Evolutionary conservation across 2,329 filamentous ascomycete species (phyloP).

Genomic region (Drechslerella stenobrocha): DNA sequence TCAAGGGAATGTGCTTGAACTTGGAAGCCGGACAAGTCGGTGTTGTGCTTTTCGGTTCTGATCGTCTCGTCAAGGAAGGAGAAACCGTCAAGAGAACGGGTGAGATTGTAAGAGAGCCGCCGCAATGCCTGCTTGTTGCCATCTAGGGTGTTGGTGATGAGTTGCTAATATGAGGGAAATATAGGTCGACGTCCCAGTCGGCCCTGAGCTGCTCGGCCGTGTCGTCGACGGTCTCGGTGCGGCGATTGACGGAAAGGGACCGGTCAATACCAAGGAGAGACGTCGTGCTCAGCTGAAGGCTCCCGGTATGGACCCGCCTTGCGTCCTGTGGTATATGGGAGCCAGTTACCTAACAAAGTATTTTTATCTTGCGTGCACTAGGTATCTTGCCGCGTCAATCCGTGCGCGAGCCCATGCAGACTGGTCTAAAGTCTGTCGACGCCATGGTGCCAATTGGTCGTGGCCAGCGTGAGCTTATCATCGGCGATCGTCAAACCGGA

Average conservation of each 20-base stretch:
- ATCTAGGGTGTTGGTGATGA: no score
- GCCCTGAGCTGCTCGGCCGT: conserved; percentile 89
- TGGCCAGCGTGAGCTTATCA: conserved; percentile 99
- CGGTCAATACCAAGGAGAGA: conserved; percentile 86
- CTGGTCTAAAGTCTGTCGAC: conserved; percentile 98
- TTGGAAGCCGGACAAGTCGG: conserved; percentile 99
- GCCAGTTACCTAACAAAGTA: conserved; percentile 17
- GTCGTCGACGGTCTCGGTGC: conserved; percentile 98
- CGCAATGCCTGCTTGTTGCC: background rate
- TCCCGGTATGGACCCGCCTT: conserved; percentile 65
- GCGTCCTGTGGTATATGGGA: background rate
- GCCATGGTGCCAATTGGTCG: conserved; percentile 99
- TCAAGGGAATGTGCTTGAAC: conserved; percentile 99
- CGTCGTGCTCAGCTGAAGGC: conserved; percentile 99
- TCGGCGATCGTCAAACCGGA: conserved; percentile 99
- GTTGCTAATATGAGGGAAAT: conserved; percentile 19
- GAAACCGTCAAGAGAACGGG: conserved; percentile 99
- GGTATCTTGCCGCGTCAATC: conserved; percentile 90
- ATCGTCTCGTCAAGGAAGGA: conserved; percentile 99
- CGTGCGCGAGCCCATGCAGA: conserved; percentile 98
- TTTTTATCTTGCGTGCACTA: conserved; percentile 13
- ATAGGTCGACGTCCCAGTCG: conserved; percentile 95
- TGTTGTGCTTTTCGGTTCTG: conserved; percentile 99
- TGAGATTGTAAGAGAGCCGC: conserved; percentile 77
- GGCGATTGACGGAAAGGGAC: conserved; percentile 99